Evolutionary conservation across 1,284 basidiomycete species (phyloP), one percentile per base, ranked within the genome.

Genomic region (Ganoderma resinaceum): DNA sequence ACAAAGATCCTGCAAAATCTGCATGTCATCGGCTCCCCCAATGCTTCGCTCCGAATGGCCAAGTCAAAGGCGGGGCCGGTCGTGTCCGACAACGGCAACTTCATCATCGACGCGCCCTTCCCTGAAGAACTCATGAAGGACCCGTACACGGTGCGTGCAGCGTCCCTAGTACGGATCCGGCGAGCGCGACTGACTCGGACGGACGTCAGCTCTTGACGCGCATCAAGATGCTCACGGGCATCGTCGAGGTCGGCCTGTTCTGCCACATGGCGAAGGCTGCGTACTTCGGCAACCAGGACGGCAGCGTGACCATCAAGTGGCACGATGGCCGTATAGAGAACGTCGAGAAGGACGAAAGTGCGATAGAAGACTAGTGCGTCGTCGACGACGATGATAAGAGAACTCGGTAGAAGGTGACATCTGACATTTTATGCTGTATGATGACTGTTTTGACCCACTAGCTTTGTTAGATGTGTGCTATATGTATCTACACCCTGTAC

Each of bases 201-300:
- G 37, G 14, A 11, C 42, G 9, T 16, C 68, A 95, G 93, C 84
- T 96, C 43, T 81, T 95, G 80, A 80, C 81, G 12, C 83, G 85
- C 70, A 91, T 96, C 77, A 97, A 96, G 83, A 88, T 97, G 86
- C 84, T 98, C 64, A 99, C 97, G 0, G 97, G 98, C 67, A 96
- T 99, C 14, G 93, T 99, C 38, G 97, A 99, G 80, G 98, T 99
- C 40, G 98, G 98, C 0, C 82, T 99, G 29, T 99, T 99, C 85
- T 96, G 95, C 78, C 85, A 91, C 65, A 92, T 99, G 87, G 95
- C 94, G n/a, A 89, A 93, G 79, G 96, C 95, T 0, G 97, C 97
- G 12, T 99, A 99, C 86, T 99, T 99, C 83, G 97, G 97, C 23
- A 97, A 98, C 76, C 87, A 91, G 85, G 87, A 89, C 75, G 88